These are phyloP conservation scores for Pythium grandisporangium DNA, from an alignment of 352 stramenopile species.

Conservation along the genomic window DNA sequence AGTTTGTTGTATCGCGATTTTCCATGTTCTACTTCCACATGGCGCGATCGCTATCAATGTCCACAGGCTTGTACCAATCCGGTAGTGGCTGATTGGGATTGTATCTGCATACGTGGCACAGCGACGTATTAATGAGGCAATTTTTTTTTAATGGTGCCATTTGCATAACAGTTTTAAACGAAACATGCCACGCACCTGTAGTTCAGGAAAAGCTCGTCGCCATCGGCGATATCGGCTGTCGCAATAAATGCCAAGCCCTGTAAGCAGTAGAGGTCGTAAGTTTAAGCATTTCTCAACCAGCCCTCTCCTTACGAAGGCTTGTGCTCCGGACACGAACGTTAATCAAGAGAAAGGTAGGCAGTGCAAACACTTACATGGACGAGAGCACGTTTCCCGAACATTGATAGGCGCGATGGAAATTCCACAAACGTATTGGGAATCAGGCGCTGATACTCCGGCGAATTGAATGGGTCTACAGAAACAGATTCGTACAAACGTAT, in stretches of 20 bases:
- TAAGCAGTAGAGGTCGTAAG: not conserved
- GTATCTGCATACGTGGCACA: conserved; percentile 47
- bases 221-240: conserved; percentile 66
- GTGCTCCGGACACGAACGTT: too few relatives aligned
- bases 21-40: conserved; percentile 77
- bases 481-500: not conserved
- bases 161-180: too few relatives aligned
- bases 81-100: conserved; percentile 63
- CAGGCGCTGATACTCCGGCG: conserved; percentile 40
- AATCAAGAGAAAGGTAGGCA: too few relatives aligned
- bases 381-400: conserved; percentile 79
- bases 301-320: too few relatives aligned
- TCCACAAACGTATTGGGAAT: conserved; percentile 81
- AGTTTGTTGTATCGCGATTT: too few relatives aligned
- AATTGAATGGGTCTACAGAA: conserved; percentile 52
- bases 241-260: conserved; percentile 72
- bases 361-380: conserved; percentile 45
- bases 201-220: conserved; percentile 80
- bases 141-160: too few relatives aligned
- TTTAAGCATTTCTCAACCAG: not conserved
- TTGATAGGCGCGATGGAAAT: conserved; percentile 65
- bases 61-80: conserved; percentile 79
- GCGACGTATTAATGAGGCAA: too few relatives aligned
- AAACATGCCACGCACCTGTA: conserved; percentile 30
- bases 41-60: conserved; percentile 63